These are phyloP conservation scores for Suillus bovinus DNA, from an alignment of 768 basidiomycete species.

Conservation along the genomic window DNA sequence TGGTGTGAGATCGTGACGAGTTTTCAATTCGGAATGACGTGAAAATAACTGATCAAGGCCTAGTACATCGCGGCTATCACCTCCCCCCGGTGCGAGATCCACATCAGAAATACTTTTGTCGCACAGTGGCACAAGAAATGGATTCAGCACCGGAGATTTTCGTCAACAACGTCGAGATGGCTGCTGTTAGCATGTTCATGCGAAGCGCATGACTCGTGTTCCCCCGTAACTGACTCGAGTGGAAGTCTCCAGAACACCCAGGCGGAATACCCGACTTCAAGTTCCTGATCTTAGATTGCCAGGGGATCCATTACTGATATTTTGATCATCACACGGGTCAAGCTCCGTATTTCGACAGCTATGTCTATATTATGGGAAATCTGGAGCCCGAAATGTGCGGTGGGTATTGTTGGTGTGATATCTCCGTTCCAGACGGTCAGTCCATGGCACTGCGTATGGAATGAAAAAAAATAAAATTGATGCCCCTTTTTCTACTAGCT, in stretches of 20 bases:
- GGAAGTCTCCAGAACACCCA: neutral
- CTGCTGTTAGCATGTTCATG: neutral
- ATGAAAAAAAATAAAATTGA: no score
- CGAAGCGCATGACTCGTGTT: neutral
- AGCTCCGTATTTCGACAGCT: slow-evolving; percentile 44
- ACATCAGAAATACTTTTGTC: neutral
- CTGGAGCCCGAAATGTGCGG: slow-evolving; percentile 31
- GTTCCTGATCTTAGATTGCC: no score
- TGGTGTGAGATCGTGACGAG: neutral
- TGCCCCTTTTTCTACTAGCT: slow-evolving; percentile 43
- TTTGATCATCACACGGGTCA: neutral
- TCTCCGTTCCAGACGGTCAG: slow-evolving; percentile 64
- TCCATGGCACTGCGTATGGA: no score
- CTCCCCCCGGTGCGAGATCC: neutral
- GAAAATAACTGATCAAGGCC: neutral
- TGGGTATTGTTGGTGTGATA: slow-evolving; percentile 67
- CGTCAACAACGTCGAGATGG: neutral
- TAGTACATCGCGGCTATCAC: neutral
- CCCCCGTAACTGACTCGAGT: neutral
- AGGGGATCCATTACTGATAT: neutral
- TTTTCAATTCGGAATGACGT: neutral
- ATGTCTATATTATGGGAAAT: slow-evolving; percentile 41
- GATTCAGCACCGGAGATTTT: neutral
- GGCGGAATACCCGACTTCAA: neutral
- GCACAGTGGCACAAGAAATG: neutral